phyloP scores from a whole-genome alignment of 2,329 filamentous ascomycete species.

The Epichloe amarillans region DNA sequence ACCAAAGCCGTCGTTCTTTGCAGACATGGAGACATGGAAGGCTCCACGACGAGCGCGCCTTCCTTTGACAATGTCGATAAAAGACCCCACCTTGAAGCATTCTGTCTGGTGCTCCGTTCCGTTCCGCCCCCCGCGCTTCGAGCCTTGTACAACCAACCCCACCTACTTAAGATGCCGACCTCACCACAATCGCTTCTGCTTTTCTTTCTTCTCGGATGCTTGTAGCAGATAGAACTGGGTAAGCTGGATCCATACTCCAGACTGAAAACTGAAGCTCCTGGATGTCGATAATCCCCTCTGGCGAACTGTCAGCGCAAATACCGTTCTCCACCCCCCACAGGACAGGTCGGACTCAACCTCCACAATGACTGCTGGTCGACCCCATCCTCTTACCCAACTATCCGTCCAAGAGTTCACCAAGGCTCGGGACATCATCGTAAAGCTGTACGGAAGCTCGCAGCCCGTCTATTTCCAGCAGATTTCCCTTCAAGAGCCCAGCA shows the following conservation, averaged over 20 bases:
- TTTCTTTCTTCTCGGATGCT: no score
- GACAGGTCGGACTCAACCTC: not conserved
- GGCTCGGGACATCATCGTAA: constrained; percentile 32
- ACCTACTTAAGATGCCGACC: no score
- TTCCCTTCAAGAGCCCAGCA: constrained; percentile 48
- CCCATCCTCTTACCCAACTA: constrained; percentile 37
- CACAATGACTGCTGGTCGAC: constrained; percentile 1
- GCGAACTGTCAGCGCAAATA: no score
- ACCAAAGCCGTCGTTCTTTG: not conserved
- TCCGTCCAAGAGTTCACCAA: constrained; percentile 33
- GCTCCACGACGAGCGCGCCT: not conserved
- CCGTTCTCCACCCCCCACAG: not conserved
- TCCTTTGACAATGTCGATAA: not conserved
- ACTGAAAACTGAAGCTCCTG: no score
- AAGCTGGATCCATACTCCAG: no score
- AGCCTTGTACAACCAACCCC: no score
- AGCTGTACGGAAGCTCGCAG: constrained; percentile 12
- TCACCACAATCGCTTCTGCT: no score
- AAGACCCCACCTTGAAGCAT: not conserved
- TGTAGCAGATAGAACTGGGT: no score
- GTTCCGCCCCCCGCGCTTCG: no score
- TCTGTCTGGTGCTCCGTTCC: no score
- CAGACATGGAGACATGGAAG: not conserved
- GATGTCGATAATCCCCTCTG: no score
- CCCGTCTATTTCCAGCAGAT: constrained; percentile 41